Conservation (phyloP, 1,284 basidiomycete genomes). For the Trametes polyzona region DNA sequence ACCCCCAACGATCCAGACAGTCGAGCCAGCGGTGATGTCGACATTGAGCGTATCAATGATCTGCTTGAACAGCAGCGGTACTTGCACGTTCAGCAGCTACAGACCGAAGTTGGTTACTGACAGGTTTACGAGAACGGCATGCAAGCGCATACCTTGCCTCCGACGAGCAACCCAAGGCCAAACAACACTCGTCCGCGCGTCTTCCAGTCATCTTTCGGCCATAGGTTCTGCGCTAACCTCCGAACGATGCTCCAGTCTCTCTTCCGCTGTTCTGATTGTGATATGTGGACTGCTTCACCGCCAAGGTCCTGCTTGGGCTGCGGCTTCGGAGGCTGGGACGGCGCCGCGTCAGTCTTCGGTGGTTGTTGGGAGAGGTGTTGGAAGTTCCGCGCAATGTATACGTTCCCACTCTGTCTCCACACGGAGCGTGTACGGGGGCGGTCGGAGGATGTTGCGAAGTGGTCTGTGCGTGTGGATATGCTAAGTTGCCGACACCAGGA, state of each 20-base stretch:
- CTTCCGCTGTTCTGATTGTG: constrained; percentile 55
- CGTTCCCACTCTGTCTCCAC: no score
- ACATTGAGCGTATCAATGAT: constrained; percentile 92
- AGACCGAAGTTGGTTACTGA: neutral
- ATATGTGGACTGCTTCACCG: constrained; percentile 27
- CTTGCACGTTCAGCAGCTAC: constrained; percentile 90
- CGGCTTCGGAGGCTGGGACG: neutral
- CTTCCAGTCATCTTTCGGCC: constrained; percentile 79
- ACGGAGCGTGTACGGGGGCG: neutral
- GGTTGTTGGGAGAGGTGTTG: constrained; percentile 15
- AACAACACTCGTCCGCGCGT: constrained; percentile 80
- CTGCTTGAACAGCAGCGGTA: constrained; percentile 93
- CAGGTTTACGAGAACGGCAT: neutral
- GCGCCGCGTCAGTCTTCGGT: constrained; percentile 4
- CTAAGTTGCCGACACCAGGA: neutral
- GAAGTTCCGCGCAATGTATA: neutral
- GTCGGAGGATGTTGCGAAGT: neutral
- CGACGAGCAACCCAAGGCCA: constrained; percentile 82
- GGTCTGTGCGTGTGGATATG: neutral
- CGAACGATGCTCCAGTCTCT: constrained; percentile 74
- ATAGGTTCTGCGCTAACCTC: constrained; percentile 67
- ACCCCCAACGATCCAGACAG: constrained; percentile 92
- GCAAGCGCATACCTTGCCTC: constrained; percentile 74
- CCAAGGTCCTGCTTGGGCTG: constrained; percentile 16
- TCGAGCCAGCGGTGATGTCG: constrained; percentile 75